These are phyloP conservation scores for Rutstroemia sp. DNA, from an alignment of 2,329 filamentous ascomycete species.

Conservation along the genomic window DNA sequence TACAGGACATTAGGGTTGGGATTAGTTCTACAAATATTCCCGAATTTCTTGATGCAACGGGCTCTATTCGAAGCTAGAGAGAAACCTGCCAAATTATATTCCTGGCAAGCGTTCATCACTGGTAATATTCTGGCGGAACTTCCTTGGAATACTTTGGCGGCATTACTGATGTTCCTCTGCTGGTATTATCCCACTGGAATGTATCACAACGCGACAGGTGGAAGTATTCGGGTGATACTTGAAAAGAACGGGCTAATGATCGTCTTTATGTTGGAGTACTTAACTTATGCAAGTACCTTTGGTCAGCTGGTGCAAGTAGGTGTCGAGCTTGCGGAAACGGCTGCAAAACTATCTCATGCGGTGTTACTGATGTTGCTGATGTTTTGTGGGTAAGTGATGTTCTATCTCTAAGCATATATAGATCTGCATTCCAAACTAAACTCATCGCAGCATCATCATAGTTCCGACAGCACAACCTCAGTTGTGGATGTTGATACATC, in stretches of 20 bases:
- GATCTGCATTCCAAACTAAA: not conserved
- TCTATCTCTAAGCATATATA: not conserved
- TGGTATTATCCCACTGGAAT: slow-evolving; percentile 86
- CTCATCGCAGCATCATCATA: slow-evolving; percentile 55
- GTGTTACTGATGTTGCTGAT: slow-evolving; percentile 66
- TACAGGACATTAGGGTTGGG: slow-evolving; percentile 57
- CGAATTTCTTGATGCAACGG: slow-evolving; percentile 49
- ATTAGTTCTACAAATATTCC: slow-evolving; percentile 71
- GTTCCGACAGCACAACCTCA: slow-evolving; percentile 53
- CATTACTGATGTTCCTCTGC: slow-evolving; percentile 67
- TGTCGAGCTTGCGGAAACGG: slow-evolving; percentile 67
- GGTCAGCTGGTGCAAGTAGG: slow-evolving; percentile 70
- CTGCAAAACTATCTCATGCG: slow-evolving; percentile 68
- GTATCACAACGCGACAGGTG: slow-evolving; percentile 57
- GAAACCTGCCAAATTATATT: slow-evolving; percentile 72
- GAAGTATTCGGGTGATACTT: slow-evolving; percentile 45
- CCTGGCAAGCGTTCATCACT: slow-evolving; percentile 57
- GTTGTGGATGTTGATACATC: slow-evolving; percentile 84
- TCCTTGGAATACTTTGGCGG: slow-evolving; percentile 70
- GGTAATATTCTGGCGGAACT: slow-evolving; percentile 77
- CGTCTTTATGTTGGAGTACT: slow-evolving; percentile 66
- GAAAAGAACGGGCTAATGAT: slow-evolving; percentile 75
- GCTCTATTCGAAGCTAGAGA: slow-evolving; percentile 62
- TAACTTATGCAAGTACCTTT: slow-evolving; percentile 77
- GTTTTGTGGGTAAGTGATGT: slow-evolving; percentile 45